Percentiles rank a stretch among this genome's conserved stretches.
These are phyloP conservation scores for Kuraishia ogatae DNA, from an alignment of 805 yeast species.

Conservation along the genomic window DNA sequence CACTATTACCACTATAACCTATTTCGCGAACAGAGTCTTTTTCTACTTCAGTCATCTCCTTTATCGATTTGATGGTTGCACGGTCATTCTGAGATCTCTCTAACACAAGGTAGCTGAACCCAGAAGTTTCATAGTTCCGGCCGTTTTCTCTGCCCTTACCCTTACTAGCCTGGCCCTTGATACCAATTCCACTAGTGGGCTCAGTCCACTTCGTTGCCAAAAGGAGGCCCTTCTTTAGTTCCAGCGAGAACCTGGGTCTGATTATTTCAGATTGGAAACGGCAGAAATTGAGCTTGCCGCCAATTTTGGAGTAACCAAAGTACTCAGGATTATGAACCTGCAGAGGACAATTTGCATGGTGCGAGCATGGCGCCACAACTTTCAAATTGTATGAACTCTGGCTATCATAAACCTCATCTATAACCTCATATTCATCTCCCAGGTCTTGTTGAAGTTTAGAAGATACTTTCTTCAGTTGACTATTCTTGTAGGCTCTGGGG, in stretches of 20 bases:
- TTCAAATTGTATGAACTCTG: constrained; percentile 30
- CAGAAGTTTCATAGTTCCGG: constrained; percentile 60
- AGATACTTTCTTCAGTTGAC: constrained; percentile 31
- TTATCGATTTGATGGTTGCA: constrained; percentile 30
- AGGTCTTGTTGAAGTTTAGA: constrained; percentile 2
- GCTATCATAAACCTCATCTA: constrained; percentile 15
- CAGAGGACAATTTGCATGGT: constrained; percentile 79
- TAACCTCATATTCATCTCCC: constrained; percentile 5
- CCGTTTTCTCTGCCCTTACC: constrained; percentile 81
- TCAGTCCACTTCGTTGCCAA: constrained; percentile 67
- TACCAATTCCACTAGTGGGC: constrained; percentile 48
- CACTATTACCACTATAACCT: constrained; percentile 17
- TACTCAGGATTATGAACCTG: constrained; percentile 69
- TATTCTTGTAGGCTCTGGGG: constrained; percentile 60
- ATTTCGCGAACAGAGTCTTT: constrained; percentile 2
- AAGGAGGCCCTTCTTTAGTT: constrained; percentile 73
- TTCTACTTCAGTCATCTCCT: constrained; percentile 24
- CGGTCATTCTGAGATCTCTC: constrained; percentile 45
- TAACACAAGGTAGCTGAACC: constrained; percentile 65
- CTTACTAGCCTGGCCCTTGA: constrained; percentile 32
- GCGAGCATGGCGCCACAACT: constrained; percentile 85
- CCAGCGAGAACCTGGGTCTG: constrained; percentile 75
- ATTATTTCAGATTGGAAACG: constrained; percentile 61
- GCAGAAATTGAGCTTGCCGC: constrained; percentile 64
- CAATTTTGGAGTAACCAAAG: constrained; percentile 43